Percentiles rank a stretch among this genome's conserved stretches.
phyloP scores from a whole-genome alignment of 306 rosid species.

The Trifolium subterraneum region DNA sequence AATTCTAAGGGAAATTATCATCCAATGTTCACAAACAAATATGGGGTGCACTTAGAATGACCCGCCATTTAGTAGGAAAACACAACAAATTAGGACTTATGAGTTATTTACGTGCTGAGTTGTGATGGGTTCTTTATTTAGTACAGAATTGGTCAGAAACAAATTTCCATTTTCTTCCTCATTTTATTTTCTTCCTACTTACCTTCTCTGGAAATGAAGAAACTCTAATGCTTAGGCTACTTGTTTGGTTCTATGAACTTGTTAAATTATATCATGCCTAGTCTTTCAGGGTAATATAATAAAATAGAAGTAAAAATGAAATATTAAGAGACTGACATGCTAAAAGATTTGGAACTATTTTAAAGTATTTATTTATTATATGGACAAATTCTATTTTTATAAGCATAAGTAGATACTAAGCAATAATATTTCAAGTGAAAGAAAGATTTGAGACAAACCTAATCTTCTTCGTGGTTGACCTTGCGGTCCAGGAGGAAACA shows the following conservation, averaged over 20 bases:
- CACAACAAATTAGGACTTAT: background rate
- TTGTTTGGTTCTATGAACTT: conserved; percentile 29
- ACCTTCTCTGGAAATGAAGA: conserved; percentile 26
- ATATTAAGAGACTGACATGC: conserved; percentile 28
- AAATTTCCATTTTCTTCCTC: conserved; percentile 25
- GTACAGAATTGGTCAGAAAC: background rate
- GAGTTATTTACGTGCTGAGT: background rate
- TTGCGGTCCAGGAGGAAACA: conserved; percentile 75
- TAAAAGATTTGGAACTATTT: conserved; percentile 19
- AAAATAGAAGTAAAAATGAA: background rate
- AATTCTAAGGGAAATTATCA: background rate
- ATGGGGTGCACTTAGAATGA: background rate
- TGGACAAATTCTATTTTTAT: conserved; percentile 2
- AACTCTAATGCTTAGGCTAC: conserved; percentile 38
- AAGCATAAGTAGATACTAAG: conserved; percentile 15
- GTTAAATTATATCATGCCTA: conserved; percentile 24
- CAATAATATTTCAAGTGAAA: conserved; percentile 22
- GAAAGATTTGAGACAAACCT: conserved; percentile 60
- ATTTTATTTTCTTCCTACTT: background rate
- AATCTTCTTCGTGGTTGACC: conserved; percentile 88
- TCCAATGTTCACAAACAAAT: background rate
- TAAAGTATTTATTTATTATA: background rate
- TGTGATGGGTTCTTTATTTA: background rate
- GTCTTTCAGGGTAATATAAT: background rate
- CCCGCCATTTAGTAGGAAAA: conserved; percentile 7